A percentile compares a stretch with the other conserved stretches of the same genome.
Evolutionary conservation across 139 green algal genomes (phyloP).

Genomic region (Cymbomonas tetramitiformis): DNA sequence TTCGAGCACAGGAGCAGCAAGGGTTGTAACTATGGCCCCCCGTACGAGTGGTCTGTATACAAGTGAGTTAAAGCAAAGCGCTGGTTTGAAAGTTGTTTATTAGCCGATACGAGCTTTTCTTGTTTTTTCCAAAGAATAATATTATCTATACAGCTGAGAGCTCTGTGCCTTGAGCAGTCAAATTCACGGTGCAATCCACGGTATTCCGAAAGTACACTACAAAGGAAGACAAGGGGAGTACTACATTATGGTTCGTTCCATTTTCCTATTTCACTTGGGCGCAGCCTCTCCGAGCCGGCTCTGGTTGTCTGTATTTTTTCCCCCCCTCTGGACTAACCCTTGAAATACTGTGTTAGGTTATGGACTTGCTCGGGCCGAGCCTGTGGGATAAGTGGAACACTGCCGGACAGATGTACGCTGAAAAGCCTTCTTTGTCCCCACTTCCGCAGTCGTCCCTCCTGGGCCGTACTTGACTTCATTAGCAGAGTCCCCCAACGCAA

Average conservation of each 20-base stretch:
- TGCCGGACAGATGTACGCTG: constrained; percentile 64
- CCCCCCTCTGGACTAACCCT: no score
- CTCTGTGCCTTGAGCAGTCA: constrained; percentile 12
- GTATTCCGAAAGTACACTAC: constrained; percentile 84
- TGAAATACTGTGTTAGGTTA: no score
- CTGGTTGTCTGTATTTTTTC: neutral
- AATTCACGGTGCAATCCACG: constrained; percentile 24
- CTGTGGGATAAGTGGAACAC: constrained; percentile 97
- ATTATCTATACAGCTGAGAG: constrained; percentile 1
- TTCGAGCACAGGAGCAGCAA: constrained; percentile 93
- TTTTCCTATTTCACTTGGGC: constrained; percentile 29
- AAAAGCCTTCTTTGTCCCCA: no score
- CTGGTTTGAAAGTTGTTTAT: neutral
- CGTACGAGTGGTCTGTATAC: constrained; percentile 97
- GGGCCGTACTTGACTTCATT: no score
- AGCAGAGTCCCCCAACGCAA: no score
- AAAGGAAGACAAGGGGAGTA: constrained; percentile 91
- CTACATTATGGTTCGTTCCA: constrained; percentile 99
- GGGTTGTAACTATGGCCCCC: constrained; percentile 92
- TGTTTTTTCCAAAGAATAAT: constrained; percentile 7
- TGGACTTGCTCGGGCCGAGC: constrained; percentile 92
- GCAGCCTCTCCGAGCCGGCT: neutral
- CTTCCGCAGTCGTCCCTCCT: no score
- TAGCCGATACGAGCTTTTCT: neutral
- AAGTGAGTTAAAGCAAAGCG: constrained; percentile 45